Base-by-base conservation (phyloP, 2,329 filamentous ascomycete species). In the Epichloe baconii region DNA sequence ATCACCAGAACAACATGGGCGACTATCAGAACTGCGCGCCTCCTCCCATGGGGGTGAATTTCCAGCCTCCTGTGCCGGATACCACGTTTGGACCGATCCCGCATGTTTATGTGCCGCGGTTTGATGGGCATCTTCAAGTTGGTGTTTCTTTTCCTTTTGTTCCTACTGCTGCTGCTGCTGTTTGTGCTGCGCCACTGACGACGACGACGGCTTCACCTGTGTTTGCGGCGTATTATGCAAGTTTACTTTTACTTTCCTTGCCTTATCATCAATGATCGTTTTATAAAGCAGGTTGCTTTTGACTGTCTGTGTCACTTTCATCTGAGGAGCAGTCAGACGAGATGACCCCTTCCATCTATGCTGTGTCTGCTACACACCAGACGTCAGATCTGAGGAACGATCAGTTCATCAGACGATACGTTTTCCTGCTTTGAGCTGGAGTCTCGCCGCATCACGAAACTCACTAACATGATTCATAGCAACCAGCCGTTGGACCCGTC, bases 11-110 rank as follows among this genome's bases (percentile, higher is more conserved):
- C 52, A 54, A 57, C 55, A 69, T 68, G 68, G 66, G 64, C 49
- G 66, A 68, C 52, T 75, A 76, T 57, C 65, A 66, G 54, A 71
- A 71, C 56, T 55, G 65, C n/a, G 61, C 57, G n/a, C 72, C 68
- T 55, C 67, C 69, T 42, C 62, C 66, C 34, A 60, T 59, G 46
- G 74, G 73, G 50, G 61, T 75, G 47, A 73, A 77, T 61, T 81
- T 76, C 58, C 75, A 81, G 59, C 79, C 79, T 1, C 78, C 75
- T 31, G 76, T 79, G 15, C 76, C 77, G 3, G 76, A 79, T 56
- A 79, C 77, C 15, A 75, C 73, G 43, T 70, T 73, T 60, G 79
- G 79, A 3, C 72, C 76, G 2, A 75, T 76, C 52, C 59, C 70
- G 31, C 77, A 82, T 55, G 70, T 71, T 19, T 82, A 80, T 57